Conservation (phyloP, 2,329 filamentous ascomycete species). For the Macrophomina pseudophaseolina region DNA sequence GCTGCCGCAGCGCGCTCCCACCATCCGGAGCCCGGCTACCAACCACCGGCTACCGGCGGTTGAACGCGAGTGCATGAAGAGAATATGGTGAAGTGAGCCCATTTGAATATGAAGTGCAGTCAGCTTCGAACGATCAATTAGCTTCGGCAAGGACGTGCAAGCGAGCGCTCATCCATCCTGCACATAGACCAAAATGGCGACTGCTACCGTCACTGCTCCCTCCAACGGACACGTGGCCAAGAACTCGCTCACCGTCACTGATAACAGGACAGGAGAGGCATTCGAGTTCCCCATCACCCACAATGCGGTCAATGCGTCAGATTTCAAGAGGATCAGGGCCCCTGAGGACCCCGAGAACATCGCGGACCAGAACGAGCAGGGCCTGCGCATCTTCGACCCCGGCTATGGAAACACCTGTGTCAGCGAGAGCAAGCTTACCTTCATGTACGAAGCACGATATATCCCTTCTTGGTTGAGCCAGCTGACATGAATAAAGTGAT, state of each 20-base stretch:
- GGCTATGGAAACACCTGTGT: slow-evolving; percentile 43
- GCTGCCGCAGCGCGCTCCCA: background rate
- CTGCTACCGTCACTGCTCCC: background rate
- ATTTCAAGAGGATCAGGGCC: slow-evolving; percentile 38
- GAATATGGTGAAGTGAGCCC: background rate
- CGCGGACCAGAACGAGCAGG: slow-evolving; percentile 33
- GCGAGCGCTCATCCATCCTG: too few species aligned
- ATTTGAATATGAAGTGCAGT: slow-evolving; percentile 1
- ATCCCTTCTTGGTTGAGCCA: background rate
- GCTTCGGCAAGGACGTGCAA: too few species aligned
- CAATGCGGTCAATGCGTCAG: slow-evolving; percentile 37
- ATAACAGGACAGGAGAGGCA: slow-evolving; percentile 37
- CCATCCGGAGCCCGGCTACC: background rate
- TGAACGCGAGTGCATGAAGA: too few species aligned
- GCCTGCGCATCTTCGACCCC: slow-evolving; percentile 43
- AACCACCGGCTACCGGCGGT: background rate
- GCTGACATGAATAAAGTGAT: slow-evolving; percentile 40
- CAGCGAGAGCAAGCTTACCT: slow-evolving; percentile 38
- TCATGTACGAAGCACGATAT: slow-evolving; percentile 34
- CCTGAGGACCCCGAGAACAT: background rate
- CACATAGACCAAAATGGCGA: background rate
- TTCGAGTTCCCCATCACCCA: slow-evolving; percentile 38
- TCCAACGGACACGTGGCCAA: background rate
- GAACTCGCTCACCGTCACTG: slow-evolving; percentile 31
- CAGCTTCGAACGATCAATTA: background rate